Evolutionary conservation across 768 basidiomycete genomes (phyloP), one percentile per base, ranked within the genome.

Genomic region (Xanthoconium purpureum): DNA sequence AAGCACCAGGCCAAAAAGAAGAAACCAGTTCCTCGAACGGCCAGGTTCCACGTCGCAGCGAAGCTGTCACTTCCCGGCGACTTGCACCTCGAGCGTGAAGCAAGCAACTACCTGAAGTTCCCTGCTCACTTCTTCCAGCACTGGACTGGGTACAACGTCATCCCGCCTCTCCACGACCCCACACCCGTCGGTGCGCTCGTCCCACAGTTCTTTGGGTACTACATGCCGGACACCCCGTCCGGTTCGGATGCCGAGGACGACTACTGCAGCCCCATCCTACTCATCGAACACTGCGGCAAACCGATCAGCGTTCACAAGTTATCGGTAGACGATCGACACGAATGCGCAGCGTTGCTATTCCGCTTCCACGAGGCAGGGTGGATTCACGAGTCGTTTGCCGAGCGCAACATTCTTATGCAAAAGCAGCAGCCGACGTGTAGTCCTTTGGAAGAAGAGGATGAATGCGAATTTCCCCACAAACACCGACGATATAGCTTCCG

Each of bases 201-300:
- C 5, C 85, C 86, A 2, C 83, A 84, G 64, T 87, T 79, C 68
- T 87, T 81, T 62, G 84, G 86, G 2, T 84, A 80, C 67, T 87
- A 85, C 62, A 56, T 29, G 1, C 28, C 64, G 24, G 56, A 57
- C 40, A 65, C 40, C 71, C 76, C 5, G 72, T 77, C 42, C 57
- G 75, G 17, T 15, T 46, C 36, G 15, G 30, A 32, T 17, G 30
- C n/a, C 30, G 14, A 38, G 12, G 2, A 28, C 14, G 4, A 0
- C 24, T 63, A 44, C 18, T 14, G 10, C 4, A 63, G 62, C 32
- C 40, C 60, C 7, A 58, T 63, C 44, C 3, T 63, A 3, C 62
- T 63, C 18, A 6, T 63, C 39, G 62, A 63, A 57, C 69, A 77
- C 42, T 81, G 80, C 52, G 79, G 80, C 5, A 24, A 43, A 18